phyloP scores from a whole-genome alignment of 1,139 yeast species.

The Hansenula sp. region DNA sequence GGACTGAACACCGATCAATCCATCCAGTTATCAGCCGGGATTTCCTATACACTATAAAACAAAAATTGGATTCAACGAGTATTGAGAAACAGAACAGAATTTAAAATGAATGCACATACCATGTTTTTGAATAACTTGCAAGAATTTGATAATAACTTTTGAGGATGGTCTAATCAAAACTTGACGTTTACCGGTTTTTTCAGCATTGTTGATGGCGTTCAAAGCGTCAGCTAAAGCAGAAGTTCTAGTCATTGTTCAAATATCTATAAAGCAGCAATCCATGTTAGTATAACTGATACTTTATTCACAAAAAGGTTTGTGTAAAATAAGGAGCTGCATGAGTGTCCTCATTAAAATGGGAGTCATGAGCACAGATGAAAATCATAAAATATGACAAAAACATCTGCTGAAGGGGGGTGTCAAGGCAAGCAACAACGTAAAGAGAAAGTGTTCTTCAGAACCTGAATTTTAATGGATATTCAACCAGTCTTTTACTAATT shows the following conservation, averaged over 20 bases:
- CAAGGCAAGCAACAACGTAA: conserved; percentile 23
- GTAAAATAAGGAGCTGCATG: conserved; percentile 30
- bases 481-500: conserved; percentile 8
- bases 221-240: conserved; percentile 99
- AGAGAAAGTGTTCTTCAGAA: conserved; percentile 18
- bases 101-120: conserved; percentile 55
- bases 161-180: conserved; percentile 98
- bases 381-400: background rate
- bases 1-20: conserved; percentile 84
- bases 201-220: conserved; percentile 98
- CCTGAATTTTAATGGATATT: background rate
- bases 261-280: background rate
- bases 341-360: conserved; percentile 34
- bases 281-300: conserved; percentile 13
- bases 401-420: conserved; percentile 30
- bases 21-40: conserved; percentile 98
- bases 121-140: conserved; percentile 97
- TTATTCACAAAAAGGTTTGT: background rate
- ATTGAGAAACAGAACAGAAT: too few species aligned
- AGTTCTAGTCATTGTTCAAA: conserved; percentile 82
- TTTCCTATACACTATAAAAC: background rate
- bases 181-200: conserved; percentile 99
- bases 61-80: background rate
- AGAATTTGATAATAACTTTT: conserved; percentile 95
- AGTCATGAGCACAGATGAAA: conserved; percentile 32